Percentiles rank a stretch among this genome's conserved stretches.
phyloP scores from a whole-genome alignment of 2,329 filamentous ascomycete genomes.

The Xylariomycetidae sp. region DNA sequence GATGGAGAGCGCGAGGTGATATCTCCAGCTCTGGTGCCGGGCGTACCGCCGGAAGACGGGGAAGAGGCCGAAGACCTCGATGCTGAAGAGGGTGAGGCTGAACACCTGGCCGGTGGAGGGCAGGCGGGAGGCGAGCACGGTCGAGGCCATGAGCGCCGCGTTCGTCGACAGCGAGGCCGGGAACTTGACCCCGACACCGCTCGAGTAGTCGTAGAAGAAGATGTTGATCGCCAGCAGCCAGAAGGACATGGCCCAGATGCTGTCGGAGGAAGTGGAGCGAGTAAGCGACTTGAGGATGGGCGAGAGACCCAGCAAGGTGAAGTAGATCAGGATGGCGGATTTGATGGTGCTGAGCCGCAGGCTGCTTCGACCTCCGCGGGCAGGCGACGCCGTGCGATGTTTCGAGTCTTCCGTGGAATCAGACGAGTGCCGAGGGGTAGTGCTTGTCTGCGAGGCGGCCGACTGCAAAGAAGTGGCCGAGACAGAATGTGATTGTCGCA shows the following conservation, averaged over 20 bases:
- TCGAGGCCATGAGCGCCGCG: constrained; percentile 91
- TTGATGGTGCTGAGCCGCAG: constrained; percentile 74
- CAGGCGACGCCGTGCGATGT: constrained; percentile 26
- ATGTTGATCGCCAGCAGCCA: constrained; percentile 93
- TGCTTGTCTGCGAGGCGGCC: constrained; percentile 28
- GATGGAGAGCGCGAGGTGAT: constrained; percentile 72
- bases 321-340: constrained; percentile 88
- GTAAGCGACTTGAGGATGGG: constrained; percentile 98
- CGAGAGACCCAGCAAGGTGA: constrained; percentile 81
- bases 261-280: constrained; percentile 83
- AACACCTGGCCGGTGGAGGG: constrained; percentile 92
- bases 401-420: constrained; percentile 27
- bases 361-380: constrained; percentile 36
- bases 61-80: constrained; percentile 94
- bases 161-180: constrained; percentile 82
- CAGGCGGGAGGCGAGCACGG: constrained; percentile 83
- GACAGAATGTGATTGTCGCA: constrained; percentile 43
- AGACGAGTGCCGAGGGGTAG: constrained; percentile 21
- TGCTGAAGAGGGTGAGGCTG: constrained; percentile 88
- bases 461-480: constrained; percentile 52
- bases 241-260: constrained; percentile 94
- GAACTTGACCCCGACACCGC: constrained; percentile 57
- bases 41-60: constrained; percentile 94
- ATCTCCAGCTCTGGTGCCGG: constrained; percentile 71
- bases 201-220: constrained; percentile 95